A percentile compares a stretch with the other conserved stretches of the same genome.
Conservation (phyloP, 2,329 filamentous ascomycete species). For the Colletotrichum neosansevieriae region DNA sequence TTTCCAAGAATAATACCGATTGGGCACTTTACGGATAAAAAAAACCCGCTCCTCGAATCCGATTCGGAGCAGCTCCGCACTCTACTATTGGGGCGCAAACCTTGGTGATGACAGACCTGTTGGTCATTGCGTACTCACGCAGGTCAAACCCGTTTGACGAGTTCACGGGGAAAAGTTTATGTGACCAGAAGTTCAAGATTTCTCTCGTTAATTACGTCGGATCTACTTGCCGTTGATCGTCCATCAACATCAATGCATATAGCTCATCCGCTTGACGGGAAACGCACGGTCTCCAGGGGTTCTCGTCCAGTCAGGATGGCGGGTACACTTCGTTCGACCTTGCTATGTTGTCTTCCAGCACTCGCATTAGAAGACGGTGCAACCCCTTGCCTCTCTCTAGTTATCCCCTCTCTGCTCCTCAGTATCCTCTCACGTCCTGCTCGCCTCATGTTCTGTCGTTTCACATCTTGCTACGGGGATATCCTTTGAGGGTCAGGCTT, state of each 20-base stretch:
- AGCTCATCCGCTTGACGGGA: background rate
- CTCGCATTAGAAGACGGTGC: conserved; percentile 12
- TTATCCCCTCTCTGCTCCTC: background rate
- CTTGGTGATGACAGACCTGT: conserved; percentile 21
- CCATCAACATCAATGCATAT: background rate
- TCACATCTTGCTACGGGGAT: conserved; percentile 14
- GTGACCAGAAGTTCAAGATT: background rate
- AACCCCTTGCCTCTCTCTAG: background rate
- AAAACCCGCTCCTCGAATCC: too few species aligned
- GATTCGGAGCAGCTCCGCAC: conserved; percentile 19
- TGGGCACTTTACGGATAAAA: too few species aligned
- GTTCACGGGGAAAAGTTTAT: background rate
- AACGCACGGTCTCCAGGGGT: conserved; percentile 15
- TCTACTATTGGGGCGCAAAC: conserved; percentile 14
- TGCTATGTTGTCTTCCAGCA: background rate
- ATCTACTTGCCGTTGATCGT: background rate
- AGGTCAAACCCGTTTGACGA: background rate
- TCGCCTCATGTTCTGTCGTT: conserved; percentile 23
- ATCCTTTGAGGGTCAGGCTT: conserved; percentile 8
- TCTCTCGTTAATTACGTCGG: background rate
- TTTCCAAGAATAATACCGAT: too few species aligned
- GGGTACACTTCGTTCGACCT: conserved; percentile 9
- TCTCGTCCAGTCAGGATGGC: background rate
- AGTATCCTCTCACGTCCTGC: conserved; percentile 7
- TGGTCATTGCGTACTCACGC: conserved; percentile 4